phyloP scores from a whole-genome alignment of 116 monocot genomes.

The Posidonia oceanica region DNA sequence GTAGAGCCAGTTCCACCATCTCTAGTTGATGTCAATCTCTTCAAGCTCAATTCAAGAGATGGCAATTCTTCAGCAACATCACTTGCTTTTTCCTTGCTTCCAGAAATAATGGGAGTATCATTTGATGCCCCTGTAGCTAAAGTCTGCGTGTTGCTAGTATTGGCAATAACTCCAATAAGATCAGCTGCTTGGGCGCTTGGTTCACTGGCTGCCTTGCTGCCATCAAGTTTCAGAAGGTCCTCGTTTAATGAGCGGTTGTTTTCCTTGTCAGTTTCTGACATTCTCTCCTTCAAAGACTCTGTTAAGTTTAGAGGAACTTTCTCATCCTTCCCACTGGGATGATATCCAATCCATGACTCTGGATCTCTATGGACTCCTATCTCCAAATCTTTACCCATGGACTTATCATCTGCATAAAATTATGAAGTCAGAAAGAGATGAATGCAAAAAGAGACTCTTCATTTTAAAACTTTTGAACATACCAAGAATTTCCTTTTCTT shows the following conservation, averaged over 20 bases:
- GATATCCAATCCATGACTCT: slow-evolving; percentile 5
- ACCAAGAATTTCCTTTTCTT: slow-evolving; percentile 44
- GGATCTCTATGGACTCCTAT: slow-evolving; percentile 25
- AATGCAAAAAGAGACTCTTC: not conserved
- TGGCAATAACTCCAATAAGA: slow-evolving; percentile 25
- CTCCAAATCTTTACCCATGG: slow-evolving; percentile 44
- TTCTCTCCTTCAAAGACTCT: slow-evolving; percentile 13
- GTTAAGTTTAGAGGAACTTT: slow-evolving; percentile 14
- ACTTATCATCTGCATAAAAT: slow-evolving; percentile 29
- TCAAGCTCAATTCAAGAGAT: slow-evolving; percentile 61
- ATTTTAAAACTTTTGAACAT: slow-evolving; percentile 2
- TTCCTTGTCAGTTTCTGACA: slow-evolving; percentile 17
- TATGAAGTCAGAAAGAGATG: not conserved
- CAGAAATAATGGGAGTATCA: slow-evolving; percentile 17
- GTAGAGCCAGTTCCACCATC: slow-evolving; percentile 13
- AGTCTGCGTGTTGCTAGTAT: slow-evolving; percentile 10
- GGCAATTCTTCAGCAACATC: slow-evolving; percentile 23
- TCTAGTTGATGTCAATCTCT: slow-evolving; percentile 47
- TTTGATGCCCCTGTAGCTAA: slow-evolving; percentile 13
- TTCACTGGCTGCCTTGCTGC: slow-evolving; percentile 16
- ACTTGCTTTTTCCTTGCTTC: slow-evolving; percentile 31
- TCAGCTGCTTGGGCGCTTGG: slow-evolving; percentile 21
- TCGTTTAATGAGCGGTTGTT: slow-evolving; percentile 6
- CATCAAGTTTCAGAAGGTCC: slow-evolving; percentile 6
- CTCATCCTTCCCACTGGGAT: slow-evolving; percentile 27